Percentiles rank a stretch among this genome's conserved stretches.
Conservation (phyloP, 2,329 filamentous ascomycete species). For the Colletotrichum lindemuthianum region DNA sequence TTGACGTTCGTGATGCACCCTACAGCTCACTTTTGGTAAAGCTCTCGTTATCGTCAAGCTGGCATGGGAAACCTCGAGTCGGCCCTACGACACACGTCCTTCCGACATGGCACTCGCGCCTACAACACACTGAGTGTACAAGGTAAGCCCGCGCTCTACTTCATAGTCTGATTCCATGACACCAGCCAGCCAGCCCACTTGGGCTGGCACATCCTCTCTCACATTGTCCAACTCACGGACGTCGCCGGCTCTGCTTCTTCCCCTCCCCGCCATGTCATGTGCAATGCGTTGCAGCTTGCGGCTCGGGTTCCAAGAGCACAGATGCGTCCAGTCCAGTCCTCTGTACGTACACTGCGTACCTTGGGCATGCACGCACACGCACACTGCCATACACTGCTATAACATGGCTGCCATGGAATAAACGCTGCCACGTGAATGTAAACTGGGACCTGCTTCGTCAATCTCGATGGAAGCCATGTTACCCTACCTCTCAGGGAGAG, state of each 20-base stretch:
- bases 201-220: constrained; percentile 21
- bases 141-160: constrained; percentile 7
- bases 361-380: constrained; percentile 9
- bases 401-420: neutral
- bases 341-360: neutral
- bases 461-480: constrained; percentile 17
- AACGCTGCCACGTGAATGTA: constrained; percentile 15
- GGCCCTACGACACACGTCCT: constrained; percentile 21
- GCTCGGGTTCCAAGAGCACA: constrained; percentile 2
- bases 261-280: constrained; percentile 2
- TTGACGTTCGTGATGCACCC: too few relatives aligned
- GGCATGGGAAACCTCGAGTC: neutral
- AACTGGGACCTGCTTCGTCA: constrained; percentile 12
- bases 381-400: neutral
- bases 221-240: constrained; percentile 17
- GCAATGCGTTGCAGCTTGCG: too few relatives aligned
- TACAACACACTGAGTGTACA: neutral
- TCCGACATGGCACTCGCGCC: constrained; percentile 23
- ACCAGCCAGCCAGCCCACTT: constrained; percentile 1
- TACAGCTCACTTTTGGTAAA: too few relatives aligned
- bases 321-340: constrained; percentile 2
- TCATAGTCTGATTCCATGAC: constrained; percentile 3
- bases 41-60: neutral
- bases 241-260: constrained; percentile 7
- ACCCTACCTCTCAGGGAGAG: neutral